These are phyloP conservation scores for apple (Malus domestica) DNA, from an alignment of 306 rosid species.

Conservation along the genomic window DNA sequence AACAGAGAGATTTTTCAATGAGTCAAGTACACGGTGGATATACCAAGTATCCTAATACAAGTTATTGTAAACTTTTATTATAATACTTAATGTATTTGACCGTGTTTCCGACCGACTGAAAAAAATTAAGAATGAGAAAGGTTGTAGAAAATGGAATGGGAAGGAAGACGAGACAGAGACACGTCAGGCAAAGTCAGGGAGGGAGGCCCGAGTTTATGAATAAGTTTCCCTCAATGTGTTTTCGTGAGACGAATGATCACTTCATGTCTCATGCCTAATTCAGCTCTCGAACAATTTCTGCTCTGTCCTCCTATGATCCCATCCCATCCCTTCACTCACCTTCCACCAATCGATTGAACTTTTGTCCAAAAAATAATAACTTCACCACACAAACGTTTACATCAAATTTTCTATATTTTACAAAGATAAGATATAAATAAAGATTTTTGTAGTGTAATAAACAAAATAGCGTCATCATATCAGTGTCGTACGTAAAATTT, in stretches of 20 bases:
- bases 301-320: neutral
- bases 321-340: neutral
- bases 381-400: too few species aligned
- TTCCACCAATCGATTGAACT: neutral
- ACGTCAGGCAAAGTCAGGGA: neutral
- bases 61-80: too few species aligned
- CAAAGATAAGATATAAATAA: too few species aligned
- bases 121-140: neutral
- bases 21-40: rapidly evolving
- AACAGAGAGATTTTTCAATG: too few species aligned
- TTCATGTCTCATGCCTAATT: conserved; percentile 21
- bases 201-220: conserved; percentile 16
- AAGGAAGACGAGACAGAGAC: conserved; percentile 27
- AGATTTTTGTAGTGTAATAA: too few species aligned
- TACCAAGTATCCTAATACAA: too few species aligned
- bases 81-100: too few species aligned
- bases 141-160: conserved; percentile 15
- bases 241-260: conserved; percentile 4
- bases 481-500: too few species aligned
- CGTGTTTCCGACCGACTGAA: too few species aligned
- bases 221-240: conserved; percentile 4
- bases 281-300: conserved; percentile 23
- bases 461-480: too few species aligned
- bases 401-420: too few species aligned
- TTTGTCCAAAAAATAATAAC: too few species aligned